Evolutionary conservation across 129 eudicot species (phyloP), one percentile per base, ranked within the genome.

Genomic region (Lactuca sativa): DNA sequence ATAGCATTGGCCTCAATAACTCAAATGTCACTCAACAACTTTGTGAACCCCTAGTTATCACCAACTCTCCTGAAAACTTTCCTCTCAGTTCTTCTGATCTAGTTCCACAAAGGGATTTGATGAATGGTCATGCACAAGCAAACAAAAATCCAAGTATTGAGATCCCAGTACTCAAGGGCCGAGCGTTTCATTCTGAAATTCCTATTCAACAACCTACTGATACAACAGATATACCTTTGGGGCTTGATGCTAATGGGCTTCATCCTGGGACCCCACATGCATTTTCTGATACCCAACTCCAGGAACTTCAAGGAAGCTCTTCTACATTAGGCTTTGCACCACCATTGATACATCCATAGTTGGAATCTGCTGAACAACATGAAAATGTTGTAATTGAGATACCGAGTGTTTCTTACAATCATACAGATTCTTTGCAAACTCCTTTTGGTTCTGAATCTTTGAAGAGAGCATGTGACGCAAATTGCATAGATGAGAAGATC

Each of bases 241-340:
- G 77, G 56, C 79, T 76, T 16, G 66, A 55, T 48, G 48, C 52
- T 44, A 44, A 62, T 38, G 76, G 56, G 56, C 63, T 78, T 43
- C 72, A 59, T 64, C 78, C 73, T 59, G 90, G 83, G 38, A 78
- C 85, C 64, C 81, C 79, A 14, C 95, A 88, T 72, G 91, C 91
- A 14, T 80, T 78, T 80, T 85, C 95, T 56, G 95, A 88, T 67
- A 83, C 95, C 10, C 77, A 73, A 52, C 88, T 88, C 52, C 95
- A 78, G 52, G 91, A 82, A 74, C 75, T 70, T 57, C 91, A 77
- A 63, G 79, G 75, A 60, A 73, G 64, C 60, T 82, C 86, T 66
- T 71, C 80, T 36, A 61, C 86, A 0, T 72, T 76, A 66, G 78
- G 69, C 70, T 68, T 71, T 25, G 37, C 56, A 67, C 54, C 66